phyloP scores from a whole-genome alignment of 768 basidiomycete species.

The Boletus eberwhitei region DNA sequence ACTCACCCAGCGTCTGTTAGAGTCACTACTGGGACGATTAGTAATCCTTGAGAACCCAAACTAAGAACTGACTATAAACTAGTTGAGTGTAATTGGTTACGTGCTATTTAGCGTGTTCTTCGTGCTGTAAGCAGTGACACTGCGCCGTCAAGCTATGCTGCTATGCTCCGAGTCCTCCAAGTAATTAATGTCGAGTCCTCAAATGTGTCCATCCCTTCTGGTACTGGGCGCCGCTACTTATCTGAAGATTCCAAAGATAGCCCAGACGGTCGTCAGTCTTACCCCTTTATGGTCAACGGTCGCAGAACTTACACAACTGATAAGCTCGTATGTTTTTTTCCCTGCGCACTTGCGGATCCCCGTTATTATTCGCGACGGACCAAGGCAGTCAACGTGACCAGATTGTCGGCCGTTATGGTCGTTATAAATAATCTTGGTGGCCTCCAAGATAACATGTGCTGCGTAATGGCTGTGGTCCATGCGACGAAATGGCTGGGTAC shows the following conservation, averaged over 20 bases:
- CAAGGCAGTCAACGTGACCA: no score
- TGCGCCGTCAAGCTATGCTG: no score
- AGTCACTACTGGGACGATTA: background rate
- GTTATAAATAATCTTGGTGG: background rate
- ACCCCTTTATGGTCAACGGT: constrained; percentile 1
- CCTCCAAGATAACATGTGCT: background rate
- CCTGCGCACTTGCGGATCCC: background rate
- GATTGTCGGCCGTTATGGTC: background rate
- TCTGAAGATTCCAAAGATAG: constrained; percentile 9
- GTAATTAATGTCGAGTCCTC: background rate
- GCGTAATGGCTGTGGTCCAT: constrained; percentile 5
- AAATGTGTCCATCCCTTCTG: no score
- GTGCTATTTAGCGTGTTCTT: background rate
- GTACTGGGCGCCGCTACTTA: no score
- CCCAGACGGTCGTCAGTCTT: background rate
- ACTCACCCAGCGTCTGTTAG: background rate
- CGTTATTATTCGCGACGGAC: background rate
- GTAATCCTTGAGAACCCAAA: constrained; percentile 7
- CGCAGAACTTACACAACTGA: background rate
- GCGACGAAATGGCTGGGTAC: constrained; percentile 14
- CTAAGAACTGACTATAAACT: background rate
- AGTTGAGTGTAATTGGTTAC: background rate
- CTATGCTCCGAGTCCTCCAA: no score
- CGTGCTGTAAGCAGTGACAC: no score
- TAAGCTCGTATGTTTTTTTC: background rate